These are phyloP conservation scores for Dovyalis caffra DNA, from an alignment of 345 rosid genomes.

Conservation along the genomic window DNA sequence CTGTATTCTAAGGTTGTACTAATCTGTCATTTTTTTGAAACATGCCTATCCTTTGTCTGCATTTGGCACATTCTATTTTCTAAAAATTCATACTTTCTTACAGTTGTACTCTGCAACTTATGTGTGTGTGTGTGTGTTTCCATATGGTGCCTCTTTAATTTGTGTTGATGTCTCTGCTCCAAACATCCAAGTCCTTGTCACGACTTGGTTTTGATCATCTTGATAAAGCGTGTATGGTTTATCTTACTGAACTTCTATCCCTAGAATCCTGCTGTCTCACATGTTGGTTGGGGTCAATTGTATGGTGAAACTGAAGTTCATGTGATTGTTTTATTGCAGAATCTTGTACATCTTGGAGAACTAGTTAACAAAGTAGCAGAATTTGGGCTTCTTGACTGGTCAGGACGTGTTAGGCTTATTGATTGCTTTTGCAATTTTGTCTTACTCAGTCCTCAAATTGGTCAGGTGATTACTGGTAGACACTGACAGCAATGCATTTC, in stretches of 20 bases:
- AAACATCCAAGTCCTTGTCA: neutral
- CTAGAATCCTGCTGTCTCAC: neutral
- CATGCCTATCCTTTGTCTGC: too few species aligned
- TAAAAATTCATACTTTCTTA: too few species aligned
- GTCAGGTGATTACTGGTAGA: constrained; percentile 56
- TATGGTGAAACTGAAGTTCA: neutral
- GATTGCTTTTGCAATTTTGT: constrained; percentile 72
- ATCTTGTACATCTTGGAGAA: constrained; percentile 51
- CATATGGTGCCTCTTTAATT: neutral
- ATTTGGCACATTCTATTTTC: too few species aligned
- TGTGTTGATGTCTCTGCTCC: neutral
- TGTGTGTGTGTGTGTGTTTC: neutral
- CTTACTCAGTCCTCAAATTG: constrained; percentile 65
- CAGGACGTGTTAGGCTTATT: constrained; percentile 73
- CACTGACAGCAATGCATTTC: neutral
- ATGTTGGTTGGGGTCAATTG: neutral
- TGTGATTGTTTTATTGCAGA: constrained; percentile 42
- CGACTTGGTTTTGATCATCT: neutral
- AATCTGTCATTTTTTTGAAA: too few species aligned
- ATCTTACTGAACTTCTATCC: neutral
- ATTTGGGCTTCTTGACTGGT: constrained; percentile 75
- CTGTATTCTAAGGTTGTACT: too few species aligned
- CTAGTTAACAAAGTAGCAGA: constrained; percentile 68
- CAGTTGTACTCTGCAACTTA: too few species aligned
- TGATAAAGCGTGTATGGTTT: neutral